Evolutionary conservation across 768 basidiomycete genomes (phyloP), one percentile per base, ranked within the genome.

Genomic region (Ramaria sp.): DNA sequence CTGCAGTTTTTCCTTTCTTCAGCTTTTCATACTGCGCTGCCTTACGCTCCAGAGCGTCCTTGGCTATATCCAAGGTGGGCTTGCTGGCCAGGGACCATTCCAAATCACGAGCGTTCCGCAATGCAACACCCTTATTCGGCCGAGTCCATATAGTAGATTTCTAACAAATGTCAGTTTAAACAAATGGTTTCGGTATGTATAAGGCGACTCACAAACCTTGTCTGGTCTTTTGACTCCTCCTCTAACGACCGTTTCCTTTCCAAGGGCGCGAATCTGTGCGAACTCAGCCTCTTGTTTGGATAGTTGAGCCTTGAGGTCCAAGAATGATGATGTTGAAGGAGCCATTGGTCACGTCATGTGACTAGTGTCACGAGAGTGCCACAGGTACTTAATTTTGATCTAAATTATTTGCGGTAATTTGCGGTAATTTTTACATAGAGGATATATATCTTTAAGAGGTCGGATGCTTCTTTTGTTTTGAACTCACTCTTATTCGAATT

Each of bases 11-110:
- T 12, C 90, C 90, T 61, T 79, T 83, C 63, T 74, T 69, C 36
- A 92, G 64, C 63, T 90, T 83, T 10, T 90, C 84, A 60, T 93
- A 92, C 47, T 88, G 78, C 66, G 79, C 78, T 3, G 86, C 80
- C 64, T 93, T 92, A 56, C 82, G 74, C 65, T 90, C 85, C 34
- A 92, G 68, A 1, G 76, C 76, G 1, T 81, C 81, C 13, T 81
- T 79, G 16, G 83, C 82, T 0, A 80, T 79, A 52, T 92, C 88
- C 10, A 86, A 65, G 0, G 84, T 87, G 16, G 82, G 80, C 61
- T 73, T 78, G 68, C 78, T 81, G 55, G 87, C 69, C 36, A 70
- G 79, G 59, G 88, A 87, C 1, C 83, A 73, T 61, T 88, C 84
- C 6, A 81, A 63, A 67, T 92, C 90, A 28, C 82, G 77, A 18